Percentiles rank a stretch among this genome's conserved stretches.
These are phyloP conservation scores for Collybia mongolica DNA, from an alignment of 768 basidiomycete species.

Conservation along the genomic window DNA sequence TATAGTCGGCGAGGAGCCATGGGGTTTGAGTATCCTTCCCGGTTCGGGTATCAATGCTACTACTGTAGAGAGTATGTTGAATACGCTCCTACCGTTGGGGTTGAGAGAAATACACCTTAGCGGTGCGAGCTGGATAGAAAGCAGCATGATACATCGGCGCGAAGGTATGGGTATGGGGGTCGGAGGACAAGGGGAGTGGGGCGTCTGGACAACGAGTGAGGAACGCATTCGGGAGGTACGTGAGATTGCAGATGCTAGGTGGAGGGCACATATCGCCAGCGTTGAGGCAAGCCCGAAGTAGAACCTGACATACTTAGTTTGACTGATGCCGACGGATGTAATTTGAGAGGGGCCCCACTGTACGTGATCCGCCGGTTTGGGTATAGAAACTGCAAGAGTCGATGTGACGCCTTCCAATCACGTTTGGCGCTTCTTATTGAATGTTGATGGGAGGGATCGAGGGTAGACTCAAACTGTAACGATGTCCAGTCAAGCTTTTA, in stretches of 20 bases:
- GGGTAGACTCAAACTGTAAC: too few species aligned
- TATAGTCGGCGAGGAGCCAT: slow-evolving; percentile 34
- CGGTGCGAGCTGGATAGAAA: slow-evolving; percentile 61
- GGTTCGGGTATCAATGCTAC: slow-evolving; percentile 72
- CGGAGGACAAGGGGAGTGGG: slow-evolving; percentile 57
- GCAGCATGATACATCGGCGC: slow-evolving; percentile 49
- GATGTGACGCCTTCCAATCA: too few species aligned
- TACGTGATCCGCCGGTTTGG: too few species aligned
- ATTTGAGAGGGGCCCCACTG: too few species aligned
- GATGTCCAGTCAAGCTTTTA: background rate
- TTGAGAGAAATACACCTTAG: slow-evolving; percentile 74
- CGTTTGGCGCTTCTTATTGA: too few species aligned
- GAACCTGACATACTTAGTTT: background rate
- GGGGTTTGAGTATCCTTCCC: slow-evolving; percentile 57
- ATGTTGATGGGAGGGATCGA: too few species aligned
- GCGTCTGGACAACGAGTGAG: slow-evolving; percentile 62
- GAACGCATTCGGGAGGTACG: slow-evolving; percentile 51
- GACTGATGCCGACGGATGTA: background rate
- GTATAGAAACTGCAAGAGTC: too few species aligned
- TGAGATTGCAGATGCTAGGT: slow-evolving; percentile 39
- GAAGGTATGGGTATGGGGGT: slow-evolving; percentile 71
- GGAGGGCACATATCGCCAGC: slow-evolving; percentile 19
- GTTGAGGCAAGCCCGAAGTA: background rate
- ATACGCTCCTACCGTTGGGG: slow-evolving; percentile 51
- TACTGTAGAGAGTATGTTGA: slow-evolving; percentile 50